These are phyloP conservation scores for Capsicum rhomboideum DNA, from an alignment of 257 asterid species.

Conservation along the genomic window DNA sequence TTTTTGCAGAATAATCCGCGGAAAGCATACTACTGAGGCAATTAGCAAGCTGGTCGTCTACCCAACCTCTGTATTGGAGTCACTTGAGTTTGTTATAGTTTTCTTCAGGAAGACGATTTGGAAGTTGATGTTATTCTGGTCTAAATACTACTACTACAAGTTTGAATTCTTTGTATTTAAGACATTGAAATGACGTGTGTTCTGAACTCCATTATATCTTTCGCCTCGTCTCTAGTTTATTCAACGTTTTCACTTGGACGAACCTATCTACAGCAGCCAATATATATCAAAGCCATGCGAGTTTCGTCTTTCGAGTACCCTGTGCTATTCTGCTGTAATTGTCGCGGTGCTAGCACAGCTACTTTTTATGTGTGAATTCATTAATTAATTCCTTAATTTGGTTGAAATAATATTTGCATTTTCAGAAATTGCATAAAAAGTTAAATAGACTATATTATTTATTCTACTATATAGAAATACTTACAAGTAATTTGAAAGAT, in stretches of 20 bases:
- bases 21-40: conserved; percentile 51
- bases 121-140: background rate
- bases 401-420: background rate
- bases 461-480: background rate
- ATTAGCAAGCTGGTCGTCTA: background rate
- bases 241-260: background rate
- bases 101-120: background rate
- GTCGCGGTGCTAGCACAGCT: background rate
- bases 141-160: background rate
- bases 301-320: background rate
- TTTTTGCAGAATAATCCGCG: conserved; percentile 71
- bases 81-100: background rate
- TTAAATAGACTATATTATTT: too few species aligned
- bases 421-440: background rate
- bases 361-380: background rate
- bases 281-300: too few species aligned
- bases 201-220: background rate
- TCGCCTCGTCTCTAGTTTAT: background rate
- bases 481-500: background rate
- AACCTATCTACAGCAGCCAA: background rate
- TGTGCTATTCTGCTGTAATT: background rate
- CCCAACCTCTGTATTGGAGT: background rate
- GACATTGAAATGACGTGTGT: background rate
- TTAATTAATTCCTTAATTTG: background rate
- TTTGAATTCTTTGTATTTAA: background rate